Evolutionary conservation across 257 asterid genomes (phyloP), one percentile per base, ranked within the genome.

Genomic region (Solanum virginianum): DNA sequence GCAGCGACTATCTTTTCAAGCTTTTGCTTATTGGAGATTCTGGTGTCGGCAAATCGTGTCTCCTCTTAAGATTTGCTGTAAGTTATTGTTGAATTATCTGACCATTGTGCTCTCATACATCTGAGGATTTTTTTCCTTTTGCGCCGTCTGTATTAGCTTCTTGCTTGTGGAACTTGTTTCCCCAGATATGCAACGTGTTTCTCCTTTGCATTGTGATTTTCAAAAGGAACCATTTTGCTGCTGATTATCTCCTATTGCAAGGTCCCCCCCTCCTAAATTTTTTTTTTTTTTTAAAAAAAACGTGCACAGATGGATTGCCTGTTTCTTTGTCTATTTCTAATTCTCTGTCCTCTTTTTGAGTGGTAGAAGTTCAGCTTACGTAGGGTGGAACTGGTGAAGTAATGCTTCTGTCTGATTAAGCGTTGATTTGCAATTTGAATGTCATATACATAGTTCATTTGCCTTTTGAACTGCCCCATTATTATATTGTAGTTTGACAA

Each of bases 31-130:
- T 93, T 87, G 97, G 97, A 87, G 97, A 93, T 82, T 92, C 96
- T 5, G 96, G 96, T 82, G 96, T 92, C 36, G 96, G 96, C 54
- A 92, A 92, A 88, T 93, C 97, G 49, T 93, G 95, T 82, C 95
- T 93, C 85, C 97, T 93, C 85, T 87, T 93, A 81, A 92, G 97
- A 89, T 93, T 93, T 91, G 97, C 97, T 87, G 97, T 93, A 93
- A 91, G 95, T 69, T 77, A 51, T 51, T 75, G 62, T 49, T 49
- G 45, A 77, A 4, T 77, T 24, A 4, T 69, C 24, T 53, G 24
- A 53, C 26, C 17, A 53, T 29, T 79, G 0, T 79, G 8, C 83
- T 77, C 12, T 20, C 65, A 26, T 53, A 26, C 65, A 53, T 3
- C 12, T 29, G 17, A 53, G 29, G 26, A 26, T 0, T 54, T 14